A percentile compares a stretch with the other conserved stretches of the same genome.
Evolutionary conservation across 371 early-diverging fungal genomes (phyloP).

Genomic region (Funneliformis caledonium): DNA sequence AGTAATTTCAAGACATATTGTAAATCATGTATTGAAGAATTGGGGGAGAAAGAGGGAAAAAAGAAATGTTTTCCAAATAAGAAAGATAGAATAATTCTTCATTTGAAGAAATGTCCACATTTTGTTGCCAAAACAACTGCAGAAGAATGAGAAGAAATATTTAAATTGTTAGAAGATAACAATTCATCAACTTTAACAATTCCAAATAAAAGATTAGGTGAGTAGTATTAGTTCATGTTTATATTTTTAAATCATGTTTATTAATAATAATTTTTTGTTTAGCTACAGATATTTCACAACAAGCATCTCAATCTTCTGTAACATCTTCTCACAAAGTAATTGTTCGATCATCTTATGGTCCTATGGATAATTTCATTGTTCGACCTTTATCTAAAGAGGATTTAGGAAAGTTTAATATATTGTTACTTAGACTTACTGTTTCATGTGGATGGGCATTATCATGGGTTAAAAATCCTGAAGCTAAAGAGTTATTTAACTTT

Average conservation of each 20-base stretch:
- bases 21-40: too few species aligned
- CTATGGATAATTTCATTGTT: conserved; percentile 20
- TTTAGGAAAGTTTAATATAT: conserved; percentile 1
- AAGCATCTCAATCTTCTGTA: background rate
- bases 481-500: too few species aligned
- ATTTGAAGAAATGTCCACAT: background rate
- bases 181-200: background rate
- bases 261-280: background rate
- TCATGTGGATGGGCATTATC: background rate
- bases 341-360: background rate
- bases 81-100: too few species aligned
- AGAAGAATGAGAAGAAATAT: conserved; percentile 1
- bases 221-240: background rate
- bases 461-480: too few species aligned
- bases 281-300: background rate
- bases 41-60: too few species aligned
- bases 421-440: conserved; percentile 1
- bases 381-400: too few species aligned
- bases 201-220: background rate
- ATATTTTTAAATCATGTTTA: background rate
- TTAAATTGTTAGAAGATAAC: background rate
- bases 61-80: too few species aligned
- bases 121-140: background rate
- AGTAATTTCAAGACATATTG: background rate
- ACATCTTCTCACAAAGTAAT: background rate